Base-by-base conservation (phyloP, 768 basidiomycete species). In the Suillus ampliporus region DNA sequence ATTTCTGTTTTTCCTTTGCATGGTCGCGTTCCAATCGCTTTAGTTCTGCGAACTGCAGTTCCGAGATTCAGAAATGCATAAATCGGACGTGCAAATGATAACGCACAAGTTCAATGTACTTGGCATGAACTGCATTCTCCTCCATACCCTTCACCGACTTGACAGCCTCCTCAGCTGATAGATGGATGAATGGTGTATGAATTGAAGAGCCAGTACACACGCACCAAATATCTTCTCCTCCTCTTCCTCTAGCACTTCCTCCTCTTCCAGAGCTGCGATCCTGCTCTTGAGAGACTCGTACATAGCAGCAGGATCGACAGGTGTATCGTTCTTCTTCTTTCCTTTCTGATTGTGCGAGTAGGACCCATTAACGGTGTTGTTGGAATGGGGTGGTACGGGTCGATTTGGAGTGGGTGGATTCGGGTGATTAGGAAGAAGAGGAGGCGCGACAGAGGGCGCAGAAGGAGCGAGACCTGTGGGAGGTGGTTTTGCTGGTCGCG, bases 1-100 rank as follows among this genome's bases (percentile, higher is more conserved):
- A 81, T 71, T 95, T 95, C 80, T 95, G 93, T 76, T 92, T 94
- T 81, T 95, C 94, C 78, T 92, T 95, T 44, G 92, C 89, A 70
- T 94, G 90, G 72, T 94, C 93, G 66, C 94, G 85, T 76, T 95
- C 94, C 71, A 92, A 76, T 57, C 91, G 84, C 74, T 94, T 94
- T 74, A 93, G 79, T 75, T 95, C 93, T 69, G 92, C 91, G 76
- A 94, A 95, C 93, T 95, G 69, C 26, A 70, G 53, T 67, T 56
- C 23, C 17, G 26, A 10, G 17, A 41, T 40, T 56, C 23, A 40
- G 71, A 58, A 63, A 61, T 61, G 52, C 61, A 65, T 62, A 69
- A 69, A 64, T 64, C 38, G 48, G 57, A 59, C 15, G 63, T 60
- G 68, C 62, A 70, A 65, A 60, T 65, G 65, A 59, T 46, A 37